A percentile compares a stretch with the other conserved stretches of the same genome.
Conservation (phyloP, 2,329 filamentous ascomycete species). For the Colletotrichum sp. region DNA sequence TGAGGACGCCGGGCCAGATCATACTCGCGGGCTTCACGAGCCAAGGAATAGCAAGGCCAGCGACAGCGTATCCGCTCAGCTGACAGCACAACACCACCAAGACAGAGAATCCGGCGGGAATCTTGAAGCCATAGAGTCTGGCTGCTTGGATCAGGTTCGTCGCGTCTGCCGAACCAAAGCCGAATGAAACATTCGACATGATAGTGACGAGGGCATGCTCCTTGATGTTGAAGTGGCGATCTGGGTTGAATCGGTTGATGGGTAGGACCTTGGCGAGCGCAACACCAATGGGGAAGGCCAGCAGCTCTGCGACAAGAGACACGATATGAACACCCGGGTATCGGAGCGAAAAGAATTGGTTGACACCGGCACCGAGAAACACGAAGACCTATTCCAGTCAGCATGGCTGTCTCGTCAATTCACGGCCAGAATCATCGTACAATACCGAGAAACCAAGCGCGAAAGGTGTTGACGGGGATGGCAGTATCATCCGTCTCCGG, state of each 20-base stretch:
- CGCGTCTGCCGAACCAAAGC: constrained; percentile 32
- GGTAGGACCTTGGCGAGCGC: constrained; percentile 45
- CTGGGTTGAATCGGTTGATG: constrained; percentile 44
- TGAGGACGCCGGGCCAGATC: constrained; percentile 52
- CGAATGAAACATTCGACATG: constrained; percentile 54
- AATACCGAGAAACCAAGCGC: constrained; percentile 48
- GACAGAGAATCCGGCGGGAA: constrained; percentile 33
- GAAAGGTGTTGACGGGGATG: constrained; percentile 39
- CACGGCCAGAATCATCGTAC: constrained; percentile 30
- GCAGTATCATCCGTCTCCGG: constrained; percentile 39
- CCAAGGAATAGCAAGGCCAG: constrained; percentile 43
- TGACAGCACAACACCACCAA: constrained; percentile 52
- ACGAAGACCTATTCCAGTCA: constrained; percentile 22
- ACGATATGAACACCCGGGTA: constrained; percentile 44
- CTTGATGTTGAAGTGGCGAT: constrained; percentile 49
- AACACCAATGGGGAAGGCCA: constrained; percentile 41
- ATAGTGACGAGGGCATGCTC: constrained; percentile 54
- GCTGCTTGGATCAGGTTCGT: constrained; percentile 45
- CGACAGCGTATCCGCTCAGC: constrained; percentile 54
- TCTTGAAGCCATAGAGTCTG: constrained; percentile 45
- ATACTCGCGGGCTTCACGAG: constrained; percentile 48
- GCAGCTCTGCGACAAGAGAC: constrained; percentile 41
- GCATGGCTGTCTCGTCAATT: neutral
- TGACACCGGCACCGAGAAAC: constrained; percentile 33
- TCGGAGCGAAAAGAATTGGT: constrained; percentile 43